Evolutionary conservation across 2,329 filamentous ascomycete genomes (phyloP), one percentile per base, ranked within the genome.

Genomic region (Aulographum hederae): DNA sequence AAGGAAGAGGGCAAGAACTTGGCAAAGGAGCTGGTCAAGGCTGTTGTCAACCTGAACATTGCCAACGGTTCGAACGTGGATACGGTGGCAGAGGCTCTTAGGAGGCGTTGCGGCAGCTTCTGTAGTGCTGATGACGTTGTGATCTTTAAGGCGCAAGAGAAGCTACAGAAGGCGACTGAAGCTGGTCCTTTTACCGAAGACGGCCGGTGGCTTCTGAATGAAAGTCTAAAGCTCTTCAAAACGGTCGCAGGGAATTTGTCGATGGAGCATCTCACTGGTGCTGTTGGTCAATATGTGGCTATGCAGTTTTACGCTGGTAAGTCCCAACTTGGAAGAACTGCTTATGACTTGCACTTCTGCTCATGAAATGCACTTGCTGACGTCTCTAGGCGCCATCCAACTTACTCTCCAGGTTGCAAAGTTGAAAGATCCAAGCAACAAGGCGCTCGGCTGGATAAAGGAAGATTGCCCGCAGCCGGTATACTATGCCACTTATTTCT

Each of bases 111-210:
- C 43, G 91, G 89, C 38, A 94, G 79, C 54, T 98, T 98, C 65
- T 98, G 89, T 53, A 94, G 85, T 46, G 75, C 86, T 1, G 86
- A 98, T 40, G 89, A 98, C 57, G 89, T 95, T 2, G 74, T 95
- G 40, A 86, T 94, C 42, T 98, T 98, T 72, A 95, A 93, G 55
- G 89, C 89, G 0, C 86, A 95, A 50, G 89, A 98, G 53, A 79
- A 86, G 45, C 61, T 95, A 32, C 91, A 93, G 61, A 71, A 81
- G 42, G 86, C 86, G 1, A 73, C 75, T 2, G 85, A 94, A 50
- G 71, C 79, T 30, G 71, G 73, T 6, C 60, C 66, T 4, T 81
- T 84, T 45, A 73, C 73, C 3, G 86, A 85, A 42, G 63, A 72
- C 32, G 80, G 78, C 4, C 73, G 85, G 20, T 73, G 74, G 28